Evolutionary conservation across 2,329 filamentous ascomycete species (phyloP), one percentile per base, ranked within the genome.

Genomic region (Pseudogymnoascus pannorum): DNA sequence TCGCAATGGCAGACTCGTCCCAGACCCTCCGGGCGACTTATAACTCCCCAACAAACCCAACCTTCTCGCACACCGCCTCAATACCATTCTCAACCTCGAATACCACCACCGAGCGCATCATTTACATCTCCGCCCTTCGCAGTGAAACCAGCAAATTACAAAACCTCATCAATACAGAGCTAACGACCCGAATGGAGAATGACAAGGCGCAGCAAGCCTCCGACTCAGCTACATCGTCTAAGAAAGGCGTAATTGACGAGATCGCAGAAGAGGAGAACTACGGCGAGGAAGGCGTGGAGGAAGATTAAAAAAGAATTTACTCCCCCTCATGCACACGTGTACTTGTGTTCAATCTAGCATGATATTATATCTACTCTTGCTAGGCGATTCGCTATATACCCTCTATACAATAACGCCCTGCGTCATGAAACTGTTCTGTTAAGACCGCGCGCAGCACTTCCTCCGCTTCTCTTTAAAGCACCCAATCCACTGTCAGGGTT

Each of bases 231-330:
- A 40, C 68, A 64, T 58, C 68, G 63, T 54, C 65, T 63, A 75
- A 58, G 73, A 75, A 61, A 71, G 73, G 60, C 73, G 72, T 60
- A 7, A 69, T 78, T 8, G 80, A 84, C 63, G 83, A 87, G 63
- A 78, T 73, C 9, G 80, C 81, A 64, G 85, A 87, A 70, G 89
- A 91, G 70, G 84, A 89, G 68, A 88, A 92, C 71, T 96, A 96
- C 71, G 92, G 91, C 57, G 92, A 96, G 73, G 91, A 96, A 72
- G 83, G 86, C 22, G 77, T 83, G 11, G 85, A 87, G 58, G 87
- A 89, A 42, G 87, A 89, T 61, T 82, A 82, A 60, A 54, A 6
- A 11, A 24, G 20, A 2, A 31, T 31, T 8, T 12, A 6, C 5
- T 9, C 16, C 9, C 20, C 48, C 12, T 54, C 48, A 18, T 54